Conservation (phyloP, 441 rosid species). For the Breynia disticha region DNA sequence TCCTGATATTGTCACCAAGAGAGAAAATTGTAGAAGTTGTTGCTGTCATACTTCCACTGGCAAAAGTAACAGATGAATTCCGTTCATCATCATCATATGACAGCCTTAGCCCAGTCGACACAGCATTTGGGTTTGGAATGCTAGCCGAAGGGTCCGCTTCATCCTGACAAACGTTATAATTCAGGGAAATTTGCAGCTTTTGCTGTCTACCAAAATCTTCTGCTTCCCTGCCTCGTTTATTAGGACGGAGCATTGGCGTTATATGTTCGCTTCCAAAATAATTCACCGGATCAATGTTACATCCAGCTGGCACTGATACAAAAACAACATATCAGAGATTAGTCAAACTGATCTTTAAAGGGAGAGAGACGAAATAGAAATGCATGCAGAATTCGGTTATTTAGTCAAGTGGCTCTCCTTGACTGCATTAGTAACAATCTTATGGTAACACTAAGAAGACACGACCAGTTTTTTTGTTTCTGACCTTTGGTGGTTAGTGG, state of each 20-base stretch:
- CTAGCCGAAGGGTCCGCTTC: constrained; percentile 42
- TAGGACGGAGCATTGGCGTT: constrained; percentile 36
- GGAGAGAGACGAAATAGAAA: too few species aligned
- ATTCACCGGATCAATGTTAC: constrained; percentile 48
- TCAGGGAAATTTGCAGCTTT: constrained; percentile 57
- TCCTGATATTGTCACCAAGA: constrained; percentile 44
- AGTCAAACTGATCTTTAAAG: too few species aligned
- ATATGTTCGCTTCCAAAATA: constrained; percentile 45
- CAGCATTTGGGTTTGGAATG: constrained; percentile 40
- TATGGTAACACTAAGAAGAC: too few species aligned
- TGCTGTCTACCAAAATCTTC: constrained; percentile 48
- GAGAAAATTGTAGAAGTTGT: constrained; percentile 46
- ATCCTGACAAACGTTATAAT: constrained; percentile 37
- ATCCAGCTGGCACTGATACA: constrained; percentile 49
- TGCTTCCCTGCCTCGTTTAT: constrained; percentile 42
- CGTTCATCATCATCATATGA: constrained; percentile 71
- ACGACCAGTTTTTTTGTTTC: too few species aligned
- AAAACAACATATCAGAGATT: neutral
- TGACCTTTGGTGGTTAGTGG: too few species aligned
- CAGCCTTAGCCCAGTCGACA: constrained; percentile 71
- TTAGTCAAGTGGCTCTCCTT: too few species aligned
- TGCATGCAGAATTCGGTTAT: too few species aligned
- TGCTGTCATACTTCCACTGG: constrained; percentile 53
- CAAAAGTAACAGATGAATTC: constrained; percentile 67
- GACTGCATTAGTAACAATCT: too few species aligned